A percentile compares a stretch with the other conserved stretches of the same genome.
phyloP scores from a whole-genome alignment of 306 rosid species.

The Vicia faba region DNA sequence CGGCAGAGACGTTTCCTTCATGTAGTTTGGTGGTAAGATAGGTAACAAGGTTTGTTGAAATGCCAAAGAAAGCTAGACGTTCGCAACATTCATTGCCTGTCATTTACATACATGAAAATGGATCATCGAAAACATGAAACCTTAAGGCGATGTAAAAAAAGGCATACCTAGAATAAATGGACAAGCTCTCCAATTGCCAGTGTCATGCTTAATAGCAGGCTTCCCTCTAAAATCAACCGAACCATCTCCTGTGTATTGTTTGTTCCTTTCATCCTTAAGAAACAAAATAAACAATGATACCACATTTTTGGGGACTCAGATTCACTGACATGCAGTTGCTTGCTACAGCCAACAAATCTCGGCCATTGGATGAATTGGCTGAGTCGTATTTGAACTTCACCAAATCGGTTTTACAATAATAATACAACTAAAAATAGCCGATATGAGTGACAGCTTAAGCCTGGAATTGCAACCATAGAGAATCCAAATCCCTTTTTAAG shows the following conservation, averaged over 20 bases:
- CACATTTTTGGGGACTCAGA: not conserved
- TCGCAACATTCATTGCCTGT: constrained; percentile 89
- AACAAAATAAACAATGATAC: constrained; percentile 17
- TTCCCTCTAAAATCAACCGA: constrained; percentile 51
- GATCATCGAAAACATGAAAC: not conserved
- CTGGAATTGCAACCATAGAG: too few species aligned
- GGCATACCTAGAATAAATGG: constrained; percentile 50
- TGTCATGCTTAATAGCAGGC: constrained; percentile 48
- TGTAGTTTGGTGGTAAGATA: too few species aligned
- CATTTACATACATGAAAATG: not conserved
- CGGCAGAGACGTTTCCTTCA: too few species aligned
- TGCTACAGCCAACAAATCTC: not conserved
- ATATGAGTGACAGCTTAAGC: too few species aligned
- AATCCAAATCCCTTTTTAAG: too few species aligned
- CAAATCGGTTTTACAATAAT: too few species aligned
- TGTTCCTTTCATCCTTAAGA: constrained; percentile 42
- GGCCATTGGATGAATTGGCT: too few species aligned
- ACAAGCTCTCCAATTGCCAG: constrained; percentile 44
- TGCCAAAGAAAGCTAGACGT: constrained; percentile 8
- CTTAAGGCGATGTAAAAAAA: constrained; percentile 1
- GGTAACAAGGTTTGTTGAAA: too few species aligned
- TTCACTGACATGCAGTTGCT: not conserved
- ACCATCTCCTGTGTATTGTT: constrained; percentile 54
- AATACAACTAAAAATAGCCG: too few species aligned
- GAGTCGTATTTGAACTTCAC: too few species aligned